phyloP scores from a whole-genome alignment of 208 protist species.

The Wallacemonas rigidus region DNA sequence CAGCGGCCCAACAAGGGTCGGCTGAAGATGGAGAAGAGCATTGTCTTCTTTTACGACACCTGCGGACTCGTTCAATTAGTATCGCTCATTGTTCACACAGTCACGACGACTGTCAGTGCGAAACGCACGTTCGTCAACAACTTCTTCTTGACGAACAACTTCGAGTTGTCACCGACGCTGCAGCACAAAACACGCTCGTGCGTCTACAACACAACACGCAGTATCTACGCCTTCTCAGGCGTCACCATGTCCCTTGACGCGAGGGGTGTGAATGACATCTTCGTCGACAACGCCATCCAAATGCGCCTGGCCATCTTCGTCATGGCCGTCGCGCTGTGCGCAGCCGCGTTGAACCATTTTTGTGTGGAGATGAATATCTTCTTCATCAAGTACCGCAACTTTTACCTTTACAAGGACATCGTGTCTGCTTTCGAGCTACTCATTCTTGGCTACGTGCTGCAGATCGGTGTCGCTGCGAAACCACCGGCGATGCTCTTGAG shows the following conservation, averaged over 20 bases:
- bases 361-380: conserved; percentile 70
- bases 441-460: conserved; percentile 50
- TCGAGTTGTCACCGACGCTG: conserved; percentile 41
- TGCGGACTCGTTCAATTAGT: conserved; percentile 62
- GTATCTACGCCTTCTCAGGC: conserved; percentile 58
- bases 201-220: conserved; percentile 38
- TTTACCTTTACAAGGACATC: conserved; percentile 74
- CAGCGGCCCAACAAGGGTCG: conserved; percentile 68
- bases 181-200: conserved; percentile 51
- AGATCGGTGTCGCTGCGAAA: conserved; percentile 38
- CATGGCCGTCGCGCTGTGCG: conserved; percentile 34
- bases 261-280: conserved; percentile 54
- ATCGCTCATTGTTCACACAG: conserved; percentile 55
- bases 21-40: conserved; percentile 60
- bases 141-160: conserved; percentile 43
- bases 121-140: conserved; percentile 52
- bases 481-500: conserved; percentile 39
- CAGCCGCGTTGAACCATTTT: conserved; percentile 58
- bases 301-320: conserved; percentile 73
- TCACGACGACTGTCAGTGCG: conserved; percentile 36
- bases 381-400: conserved; percentile 60
- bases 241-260: conserved; percentile 47
- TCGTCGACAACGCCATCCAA: conserved; percentile 68
- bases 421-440: conserved; percentile 70
- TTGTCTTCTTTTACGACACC: conserved; percentile 57